Evolutionary conservation across 176 grass and related monocot genomes (phyloP), one percentile per base, ranked within the genome.

Genomic region (Pontederia paniculata): DNA sequence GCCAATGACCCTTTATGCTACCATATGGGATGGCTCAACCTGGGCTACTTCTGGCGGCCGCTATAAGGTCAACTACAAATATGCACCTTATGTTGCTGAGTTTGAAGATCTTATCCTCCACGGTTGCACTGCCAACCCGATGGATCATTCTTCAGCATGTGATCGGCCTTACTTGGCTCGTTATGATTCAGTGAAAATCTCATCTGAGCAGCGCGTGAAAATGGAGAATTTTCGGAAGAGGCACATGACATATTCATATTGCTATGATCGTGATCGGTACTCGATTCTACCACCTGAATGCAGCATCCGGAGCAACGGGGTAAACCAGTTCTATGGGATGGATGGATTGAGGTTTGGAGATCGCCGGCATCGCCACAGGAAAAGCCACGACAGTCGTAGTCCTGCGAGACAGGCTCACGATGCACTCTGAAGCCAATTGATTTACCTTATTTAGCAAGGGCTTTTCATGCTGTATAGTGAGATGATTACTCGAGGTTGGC

Each of bases 1-100:
- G 67, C 89, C 89, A 2, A 95, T 95, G 84, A 69, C 89, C 17
- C 81, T 95, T 10, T 95, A 95, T 70, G 84, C 89, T 28, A 95
- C 89, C 31, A 95, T 95, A 63, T 95, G 89, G 89, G 89, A 95
- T 74, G 89, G 89, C 52, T 95, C 89, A 1, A 51, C 67, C 23
- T 95, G 89, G 89, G 89, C 89, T 41, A 95, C 84, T 31, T 79
- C 79, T 6, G 89, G 89, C 37, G 89, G 89, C 23, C 81, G 89
- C 12, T 95, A 95, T 78, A 76, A 70, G 73, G 84, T 78, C 43
- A 70, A 89, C 74, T 95, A 95, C 62, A 95, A 78, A 60, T 95
- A 95, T 77, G 89, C 89, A 12, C 89, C 89, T 1, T 95, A 88
- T 63, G 78, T 83, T 9, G 89, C 89, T 50, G 62, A 95, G 72